Conservation (phyloP, 1,284 basidiomycete genomes). For the Fomitopsis betulina region DNA sequence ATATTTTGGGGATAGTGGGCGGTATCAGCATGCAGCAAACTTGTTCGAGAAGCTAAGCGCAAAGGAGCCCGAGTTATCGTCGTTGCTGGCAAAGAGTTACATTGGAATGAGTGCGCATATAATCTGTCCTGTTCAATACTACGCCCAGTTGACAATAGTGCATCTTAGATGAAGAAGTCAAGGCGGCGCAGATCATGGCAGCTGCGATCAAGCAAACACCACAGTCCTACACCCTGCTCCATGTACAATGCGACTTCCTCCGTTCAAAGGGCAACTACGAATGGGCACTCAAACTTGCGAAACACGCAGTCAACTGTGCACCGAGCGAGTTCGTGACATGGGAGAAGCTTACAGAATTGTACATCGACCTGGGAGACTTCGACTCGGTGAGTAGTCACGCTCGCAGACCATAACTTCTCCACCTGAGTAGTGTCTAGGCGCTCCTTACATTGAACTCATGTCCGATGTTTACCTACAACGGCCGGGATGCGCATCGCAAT, state of each 20-base stretch:
- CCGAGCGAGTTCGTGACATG: slow-evolving; percentile 98
- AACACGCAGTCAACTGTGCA: slow-evolving; percentile 95
- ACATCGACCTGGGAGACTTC: slow-evolving; percentile 87
- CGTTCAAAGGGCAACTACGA: slow-evolving; percentile 79
- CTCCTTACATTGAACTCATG: slow-evolving; percentile 96
- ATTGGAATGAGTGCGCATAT: slow-evolving; percentile 89
- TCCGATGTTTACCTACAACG: slow-evolving; percentile 99
- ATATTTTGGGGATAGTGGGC: slow-evolving; percentile 91
- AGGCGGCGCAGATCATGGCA: slow-evolving; percentile 93
- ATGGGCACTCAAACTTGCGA: slow-evolving; percentile 91
- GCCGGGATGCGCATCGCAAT: slow-evolving; percentile 89
- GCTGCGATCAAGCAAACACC: slow-evolving; percentile 81
- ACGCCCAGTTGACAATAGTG: not conserved
- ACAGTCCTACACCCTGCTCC: slow-evolving; percentile 90
- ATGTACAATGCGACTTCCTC: slow-evolving; percentile 93
- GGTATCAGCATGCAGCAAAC: slow-evolving; percentile 88
- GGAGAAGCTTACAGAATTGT: slow-evolving; percentile 96
- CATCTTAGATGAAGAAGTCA: slow-evolving; percentile 88
- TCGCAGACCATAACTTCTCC: not conserved
- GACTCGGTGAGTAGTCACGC: slow-evolving; percentile 51
- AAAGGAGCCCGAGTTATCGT: slow-evolving; percentile 87
- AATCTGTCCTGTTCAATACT: not conserved
- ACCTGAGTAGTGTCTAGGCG: slow-evolving; percentile 41
- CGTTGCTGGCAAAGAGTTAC: slow-evolving; percentile 86
- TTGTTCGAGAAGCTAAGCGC: slow-evolving; percentile 90